Conservation (phyloP, 1,284 basidiomycete species). For the Marasmius oreades region DNA sequence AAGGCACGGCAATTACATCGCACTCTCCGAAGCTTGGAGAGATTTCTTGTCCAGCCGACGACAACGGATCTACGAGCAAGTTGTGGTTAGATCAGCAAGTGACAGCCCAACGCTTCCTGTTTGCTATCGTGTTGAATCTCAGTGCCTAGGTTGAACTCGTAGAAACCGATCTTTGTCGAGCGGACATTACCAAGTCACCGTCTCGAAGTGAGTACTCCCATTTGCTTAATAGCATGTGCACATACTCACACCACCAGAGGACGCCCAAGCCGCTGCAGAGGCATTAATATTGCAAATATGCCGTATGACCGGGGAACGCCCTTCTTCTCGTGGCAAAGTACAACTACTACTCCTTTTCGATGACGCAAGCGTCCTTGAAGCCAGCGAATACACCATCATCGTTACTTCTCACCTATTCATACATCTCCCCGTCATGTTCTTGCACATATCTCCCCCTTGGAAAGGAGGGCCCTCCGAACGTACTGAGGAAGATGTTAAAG, state of each 20-base stretch:
- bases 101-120: no score
- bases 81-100: neutral
- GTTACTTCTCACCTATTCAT: neutral
- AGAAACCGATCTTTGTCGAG: neutral
- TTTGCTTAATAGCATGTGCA: no score
- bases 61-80: neutral
- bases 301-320: neutral
- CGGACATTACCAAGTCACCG: neutral
- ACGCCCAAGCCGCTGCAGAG: neutral
- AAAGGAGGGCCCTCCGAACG: neutral
- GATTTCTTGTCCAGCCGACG: neutral
- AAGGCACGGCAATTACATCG: neutral
- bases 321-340: neutral
- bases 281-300: neutral
- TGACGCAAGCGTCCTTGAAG: neutral
- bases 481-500: neutral
- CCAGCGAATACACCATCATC: neutral
- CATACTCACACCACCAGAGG: neutral
- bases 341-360: neutral
- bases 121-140: no score
- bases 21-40: neutral
- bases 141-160: neutral
- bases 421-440: conserved; percentile 3
- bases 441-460: neutral
- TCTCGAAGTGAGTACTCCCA: neutral